phyloP scores from a whole-genome alignment of 768 basidiomycete species.

The Tricholomella constricta region DNA sequence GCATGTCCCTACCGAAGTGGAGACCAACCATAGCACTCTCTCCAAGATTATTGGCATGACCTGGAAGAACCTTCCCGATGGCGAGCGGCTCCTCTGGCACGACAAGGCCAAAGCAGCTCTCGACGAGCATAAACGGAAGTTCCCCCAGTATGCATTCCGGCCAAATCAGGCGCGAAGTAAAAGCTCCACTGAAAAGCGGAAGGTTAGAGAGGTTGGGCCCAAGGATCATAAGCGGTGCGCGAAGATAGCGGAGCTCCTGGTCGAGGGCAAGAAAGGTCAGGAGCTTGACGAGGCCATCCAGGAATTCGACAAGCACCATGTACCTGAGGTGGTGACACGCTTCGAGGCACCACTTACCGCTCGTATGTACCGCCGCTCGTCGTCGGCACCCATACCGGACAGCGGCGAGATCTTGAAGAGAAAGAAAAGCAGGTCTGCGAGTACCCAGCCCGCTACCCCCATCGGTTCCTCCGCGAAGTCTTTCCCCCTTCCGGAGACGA shows the following conservation, averaged over 20 bases:
- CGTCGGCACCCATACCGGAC: slow-evolving; percentile 57
- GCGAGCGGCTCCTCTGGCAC: slow-evolving; percentile 80
- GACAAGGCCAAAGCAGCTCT: slow-evolving; percentile 70
- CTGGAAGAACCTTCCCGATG: slow-evolving; percentile 76
- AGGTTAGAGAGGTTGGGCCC: slow-evolving; percentile 61
- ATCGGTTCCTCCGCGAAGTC: slow-evolving; percentile 22
- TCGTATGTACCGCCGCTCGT: slow-evolving; percentile 67
- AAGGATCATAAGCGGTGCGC: slow-evolving; percentile 65
- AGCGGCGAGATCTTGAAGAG: slow-evolving; percentile 33
- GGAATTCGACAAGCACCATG: slow-evolving; percentile 55
- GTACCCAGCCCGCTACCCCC: slow-evolving; percentile 37
- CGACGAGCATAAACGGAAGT: slow-evolving; percentile 74
- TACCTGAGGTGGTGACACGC: slow-evolving; percentile 65
- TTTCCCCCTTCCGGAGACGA: slow-evolving; percentile 16
- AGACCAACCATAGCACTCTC: slow-evolving; percentile 81
- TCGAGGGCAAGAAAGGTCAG: slow-evolving; percentile 53
- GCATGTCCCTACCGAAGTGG: slow-evolving; percentile 74
- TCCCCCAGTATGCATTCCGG: slow-evolving; percentile 75
- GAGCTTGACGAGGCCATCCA: slow-evolving; percentile 56
- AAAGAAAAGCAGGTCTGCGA: slow-evolving; percentile 34
- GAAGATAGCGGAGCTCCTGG: slow-evolving; percentile 68
- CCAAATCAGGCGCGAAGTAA: slow-evolving; percentile 55
- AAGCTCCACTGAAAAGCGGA: slow-evolving; percentile 49
- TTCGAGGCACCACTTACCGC: slow-evolving; percentile 77
- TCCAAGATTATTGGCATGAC: slow-evolving; percentile 85